Evolutionary conservation across 106 monocot species (phyloP).

Genomic region (Dioscorea zingiberensis): DNA sequence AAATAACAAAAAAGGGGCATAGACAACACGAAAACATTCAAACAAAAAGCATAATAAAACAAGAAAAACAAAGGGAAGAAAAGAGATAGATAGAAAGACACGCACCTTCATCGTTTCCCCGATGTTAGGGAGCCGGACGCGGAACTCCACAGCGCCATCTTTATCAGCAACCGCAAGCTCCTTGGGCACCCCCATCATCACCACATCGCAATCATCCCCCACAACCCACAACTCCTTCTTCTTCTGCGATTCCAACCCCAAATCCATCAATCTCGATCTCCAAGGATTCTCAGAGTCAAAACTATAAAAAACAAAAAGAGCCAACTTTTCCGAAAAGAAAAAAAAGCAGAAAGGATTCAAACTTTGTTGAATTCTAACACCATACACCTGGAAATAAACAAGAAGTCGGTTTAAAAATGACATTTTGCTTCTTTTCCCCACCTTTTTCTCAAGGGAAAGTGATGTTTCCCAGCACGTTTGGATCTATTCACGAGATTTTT

Average conservation of each 20-base stretch:
- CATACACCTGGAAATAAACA: neutral
- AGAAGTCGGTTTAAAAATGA: neutral
- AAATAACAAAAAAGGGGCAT: too few species aligned
- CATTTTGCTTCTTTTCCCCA: neutral
- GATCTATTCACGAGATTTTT: neutral
- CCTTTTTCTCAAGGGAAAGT: neutral
- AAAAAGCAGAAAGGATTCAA: neutral
- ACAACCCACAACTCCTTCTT: conserved; percentile 11
- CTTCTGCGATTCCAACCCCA: conserved; percentile 16
- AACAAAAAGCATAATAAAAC: neutral
- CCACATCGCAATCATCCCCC: conserved; percentile 9
- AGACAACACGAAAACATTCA: too few species aligned
- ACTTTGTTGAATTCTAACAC: neutral
- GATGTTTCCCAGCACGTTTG: neutral
- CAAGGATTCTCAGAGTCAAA: neutral
- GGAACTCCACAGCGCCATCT: conserved; percentile 16
- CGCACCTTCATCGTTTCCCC: conserved; percentile 23
- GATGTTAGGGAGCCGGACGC: conserved; percentile 32
- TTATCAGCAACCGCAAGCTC: conserved; percentile 19
- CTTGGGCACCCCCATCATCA: conserved; percentile 23
- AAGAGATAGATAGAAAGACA: neutral
- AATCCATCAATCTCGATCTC: conserved; percentile 6
- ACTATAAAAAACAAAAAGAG: neutral
- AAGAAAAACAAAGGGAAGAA: neutral
- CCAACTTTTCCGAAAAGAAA: neutral